Percentiles rank a stretch among this genome's conserved stretches.
Evolutionary conservation across 1,139 yeast species (phyloP).

Genomic region (Taphrina deformans): DNA sequence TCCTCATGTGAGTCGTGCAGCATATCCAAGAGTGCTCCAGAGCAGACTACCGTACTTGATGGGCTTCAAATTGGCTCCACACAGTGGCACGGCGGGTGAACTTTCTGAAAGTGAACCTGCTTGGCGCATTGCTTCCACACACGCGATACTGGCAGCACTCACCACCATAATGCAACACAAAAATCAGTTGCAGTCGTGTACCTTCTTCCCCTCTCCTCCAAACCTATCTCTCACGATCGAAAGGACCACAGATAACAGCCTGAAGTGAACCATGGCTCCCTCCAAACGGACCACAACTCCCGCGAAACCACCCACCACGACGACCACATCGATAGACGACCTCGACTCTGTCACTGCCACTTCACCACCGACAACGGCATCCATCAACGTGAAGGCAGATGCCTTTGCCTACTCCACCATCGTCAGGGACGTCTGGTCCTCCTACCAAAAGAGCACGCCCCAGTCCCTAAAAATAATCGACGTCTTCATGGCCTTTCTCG

Average conservation of each 20-base stretch:
- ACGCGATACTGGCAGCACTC: background rate
- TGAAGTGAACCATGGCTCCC: constrained; percentile 1
- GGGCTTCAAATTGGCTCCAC: background rate
- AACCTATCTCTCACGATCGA: too few relatives aligned
- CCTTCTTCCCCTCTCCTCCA: too few relatives aligned
- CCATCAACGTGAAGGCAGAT: background rate
- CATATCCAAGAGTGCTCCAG: too few relatives aligned
- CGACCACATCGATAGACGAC: background rate
- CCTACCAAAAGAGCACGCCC: constrained; percentile 36
- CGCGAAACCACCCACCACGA: background rate
- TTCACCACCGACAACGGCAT: background rate
- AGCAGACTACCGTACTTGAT: too few relatives aligned
- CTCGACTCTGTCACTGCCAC: background rate
- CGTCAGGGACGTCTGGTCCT: constrained; percentile 20
- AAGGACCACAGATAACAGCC: too few relatives aligned
- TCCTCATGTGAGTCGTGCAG: too few relatives aligned
- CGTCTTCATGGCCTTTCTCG: constrained; percentile 69
- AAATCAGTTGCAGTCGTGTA: too few relatives aligned
- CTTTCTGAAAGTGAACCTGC: background rate
- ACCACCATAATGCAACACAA: background rate
- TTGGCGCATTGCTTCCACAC: too few relatives aligned
- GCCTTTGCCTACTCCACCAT: constrained; percentile 19
- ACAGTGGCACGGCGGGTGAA: background rate
- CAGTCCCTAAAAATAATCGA: constrained; percentile 61
- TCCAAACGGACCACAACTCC: background rate